Conservation (phyloP, 2,329 filamentous ascomycete species). For the Zalaria sp. region DNA sequence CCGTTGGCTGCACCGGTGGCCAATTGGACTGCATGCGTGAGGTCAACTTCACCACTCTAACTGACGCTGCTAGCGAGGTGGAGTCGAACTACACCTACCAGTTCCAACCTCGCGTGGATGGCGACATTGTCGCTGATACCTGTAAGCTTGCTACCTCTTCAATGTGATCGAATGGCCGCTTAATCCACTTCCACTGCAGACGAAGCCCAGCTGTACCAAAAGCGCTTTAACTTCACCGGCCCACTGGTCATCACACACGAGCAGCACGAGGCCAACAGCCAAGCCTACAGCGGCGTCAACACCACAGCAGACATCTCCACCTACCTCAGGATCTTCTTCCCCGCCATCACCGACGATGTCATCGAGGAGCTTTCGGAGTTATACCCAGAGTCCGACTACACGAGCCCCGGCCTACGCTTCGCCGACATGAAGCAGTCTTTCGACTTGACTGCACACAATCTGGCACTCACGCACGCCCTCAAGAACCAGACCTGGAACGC, state of each 20-base stretch:
- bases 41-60: conserved; percentile 17
- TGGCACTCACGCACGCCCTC: conserved; percentile 20
- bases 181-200: conserved; percentile 3
- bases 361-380: conserved; percentile 16
- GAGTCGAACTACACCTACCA: conserved; percentile 17
- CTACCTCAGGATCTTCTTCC: conserved; percentile 19
- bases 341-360: conserved; percentile 19
- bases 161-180: no score
- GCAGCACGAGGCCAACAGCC: conserved; percentile 20
- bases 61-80: conserved; percentile 13
- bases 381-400: conserved; percentile 20
- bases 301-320: conserved; percentile 19
- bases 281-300: conserved; percentile 17
- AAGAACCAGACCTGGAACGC: conserved; percentile 24
- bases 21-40: conserved; percentile 17
- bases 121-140: conserved; percentile 21
- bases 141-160: conserved; percentile 1
- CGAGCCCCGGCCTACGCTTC: conserved; percentile 20
- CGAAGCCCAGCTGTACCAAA: conserved; percentile 22
- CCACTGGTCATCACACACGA: conserved; percentile 22
- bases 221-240: conserved; percentile 22
- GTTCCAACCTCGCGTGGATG: conserved; percentile 23
- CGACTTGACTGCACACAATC: conserved; percentile 20
- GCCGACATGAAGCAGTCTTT: conserved; percentile 23
- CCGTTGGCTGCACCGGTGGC: conserved; percentile 18